Evolutionary conservation across 2,329 filamentous ascomycete species (phyloP).

Genomic region (Fusarium incarnatum): DNA sequence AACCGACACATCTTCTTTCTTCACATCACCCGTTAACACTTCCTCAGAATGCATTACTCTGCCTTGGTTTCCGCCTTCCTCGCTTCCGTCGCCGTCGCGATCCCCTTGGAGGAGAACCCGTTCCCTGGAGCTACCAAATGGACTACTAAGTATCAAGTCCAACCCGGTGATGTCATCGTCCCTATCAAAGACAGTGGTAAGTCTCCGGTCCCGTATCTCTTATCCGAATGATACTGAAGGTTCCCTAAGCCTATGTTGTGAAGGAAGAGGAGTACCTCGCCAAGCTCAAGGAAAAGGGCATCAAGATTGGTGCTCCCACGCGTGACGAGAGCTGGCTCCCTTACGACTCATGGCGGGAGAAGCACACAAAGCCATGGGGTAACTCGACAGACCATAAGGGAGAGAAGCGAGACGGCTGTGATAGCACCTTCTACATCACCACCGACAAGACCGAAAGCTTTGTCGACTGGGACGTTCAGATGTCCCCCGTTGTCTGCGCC

Average conservation of each 20-base stretch:
- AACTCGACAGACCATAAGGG: neutral
- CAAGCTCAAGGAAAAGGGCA: neutral
- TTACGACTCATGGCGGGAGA: neutral
- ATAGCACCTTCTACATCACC: neutral
- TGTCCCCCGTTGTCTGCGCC: neutral
- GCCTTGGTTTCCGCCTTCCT: neutral
- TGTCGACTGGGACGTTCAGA: conserved; percentile 1
- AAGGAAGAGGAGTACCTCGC: neutral
- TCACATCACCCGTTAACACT: neutral
- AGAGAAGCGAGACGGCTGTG: neutral
- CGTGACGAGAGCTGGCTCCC: neutral
- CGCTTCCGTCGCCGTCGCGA: neutral
- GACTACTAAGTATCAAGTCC: neutral
- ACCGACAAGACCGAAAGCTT: neutral
- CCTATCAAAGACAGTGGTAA: neutral
- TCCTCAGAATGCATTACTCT: neutral
- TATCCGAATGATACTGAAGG: neutral
- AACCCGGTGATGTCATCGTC: neutral
- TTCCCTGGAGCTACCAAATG: neutral
- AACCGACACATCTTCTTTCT: neutral
- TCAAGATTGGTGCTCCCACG: neutral
- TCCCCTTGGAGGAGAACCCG: neutral
- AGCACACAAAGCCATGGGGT: neutral
- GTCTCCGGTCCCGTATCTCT: rapidly evolving
- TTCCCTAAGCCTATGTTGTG: neutral